These are phyloP conservation scores for Leishmania lainsoni DNA, from an alignment of 208 protist genomes.

Conservation along the genomic window DNA sequence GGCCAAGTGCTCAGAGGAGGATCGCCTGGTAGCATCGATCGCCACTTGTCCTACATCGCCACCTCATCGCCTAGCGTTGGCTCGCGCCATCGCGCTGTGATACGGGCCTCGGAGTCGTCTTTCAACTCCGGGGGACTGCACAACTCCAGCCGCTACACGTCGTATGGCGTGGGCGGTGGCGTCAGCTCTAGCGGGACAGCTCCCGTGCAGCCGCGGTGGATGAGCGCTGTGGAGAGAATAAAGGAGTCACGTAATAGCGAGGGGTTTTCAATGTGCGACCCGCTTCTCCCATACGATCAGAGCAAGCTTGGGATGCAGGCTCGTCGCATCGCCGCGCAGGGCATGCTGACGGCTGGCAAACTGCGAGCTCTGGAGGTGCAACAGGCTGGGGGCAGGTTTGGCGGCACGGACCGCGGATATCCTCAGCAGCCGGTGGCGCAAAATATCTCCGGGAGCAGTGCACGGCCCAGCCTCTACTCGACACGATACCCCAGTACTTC, in stretches of 20 bases:
- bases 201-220: constrained; percentile 39
- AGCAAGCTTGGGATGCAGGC: constrained; percentile 43
- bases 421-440: constrained; percentile 16
- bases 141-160: constrained; percentile 13
- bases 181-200: constrained; percentile 2
- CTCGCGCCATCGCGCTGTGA: constrained; percentile 23
- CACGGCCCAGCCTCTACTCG: background rate
- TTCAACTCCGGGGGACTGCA: constrained; percentile 11
- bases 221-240: constrained; percentile 58
- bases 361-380: constrained; percentile 54
- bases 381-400: constrained; percentile 4
- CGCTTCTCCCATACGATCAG: constrained; percentile 55
- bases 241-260: constrained; percentile 23
- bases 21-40: background rate
- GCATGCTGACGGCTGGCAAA: constrained; percentile 49
- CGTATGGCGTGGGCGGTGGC: constrained; percentile 8
- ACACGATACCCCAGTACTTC: background rate
- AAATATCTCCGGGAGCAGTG: constrained; percentile 12
- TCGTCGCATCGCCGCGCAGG: constrained; percentile 45
- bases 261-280: constrained; percentile 21
- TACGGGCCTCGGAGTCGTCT: constrained; percentile 32
- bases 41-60: background rate
- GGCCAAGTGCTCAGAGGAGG: constrained; percentile 1
- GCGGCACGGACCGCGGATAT: background rate
- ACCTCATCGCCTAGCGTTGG: background rate